Conservation (phyloP, 2,329 filamentous ascomycete species). For the Monilinia fructicola region DNA sequence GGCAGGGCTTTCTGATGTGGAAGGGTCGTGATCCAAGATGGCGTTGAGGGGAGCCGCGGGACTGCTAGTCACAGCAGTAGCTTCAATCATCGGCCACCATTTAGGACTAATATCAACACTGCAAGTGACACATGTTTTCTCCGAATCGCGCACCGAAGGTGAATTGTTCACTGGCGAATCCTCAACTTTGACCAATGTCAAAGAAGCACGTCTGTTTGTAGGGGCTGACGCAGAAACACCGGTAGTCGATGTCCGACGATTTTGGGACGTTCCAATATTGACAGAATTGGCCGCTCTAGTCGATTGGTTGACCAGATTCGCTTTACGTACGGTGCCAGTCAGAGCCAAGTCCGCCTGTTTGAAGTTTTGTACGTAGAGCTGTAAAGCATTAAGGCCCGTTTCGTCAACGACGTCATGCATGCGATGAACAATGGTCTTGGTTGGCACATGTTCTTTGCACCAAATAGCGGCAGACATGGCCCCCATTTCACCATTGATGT, state of each 20-base stretch:
- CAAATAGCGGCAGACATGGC: slow-evolving; percentile 83
- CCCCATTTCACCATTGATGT: slow-evolving; percentile 76
- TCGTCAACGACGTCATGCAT: slow-evolving; percentile 76
- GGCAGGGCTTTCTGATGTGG: slow-evolving; percentile 7
- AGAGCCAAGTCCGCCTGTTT: slow-evolving; percentile 91
- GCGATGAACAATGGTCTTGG: slow-evolving; percentile 70
- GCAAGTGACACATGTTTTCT: slow-evolving; percentile 63
- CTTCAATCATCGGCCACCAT: slow-evolving; percentile 55
- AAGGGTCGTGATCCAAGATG: slow-evolving; percentile 3
- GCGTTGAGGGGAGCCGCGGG: slow-evolving; percentile 1
- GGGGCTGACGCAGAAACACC: slow-evolving; percentile 40
- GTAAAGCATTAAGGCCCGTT: slow-evolving; percentile 73
- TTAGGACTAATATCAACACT: slow-evolving; percentile 70
- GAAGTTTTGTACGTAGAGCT: slow-evolving; percentile 83
- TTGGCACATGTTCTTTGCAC: slow-evolving; percentile 83
- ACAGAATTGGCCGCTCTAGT: slow-evolving; percentile 38
- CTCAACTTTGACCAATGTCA: slow-evolving; percentile 36
- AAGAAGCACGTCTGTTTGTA: slow-evolving; percentile 31
- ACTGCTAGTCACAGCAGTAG: slow-evolving; percentile 10
- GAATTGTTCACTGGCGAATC: slow-evolving; percentile 26
- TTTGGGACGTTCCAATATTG: slow-evolving; percentile 40
- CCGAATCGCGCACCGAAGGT: slow-evolving; percentile 28
- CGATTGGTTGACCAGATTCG: slow-evolving; percentile 57
- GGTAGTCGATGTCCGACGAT: slow-evolving; percentile 58
- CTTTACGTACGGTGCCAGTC: slow-evolving; percentile 91